Evolutionary conservation across 176 grass and related monocot genomes (phyloP).

Genomic region (Oryza rufipogon): DNA sequence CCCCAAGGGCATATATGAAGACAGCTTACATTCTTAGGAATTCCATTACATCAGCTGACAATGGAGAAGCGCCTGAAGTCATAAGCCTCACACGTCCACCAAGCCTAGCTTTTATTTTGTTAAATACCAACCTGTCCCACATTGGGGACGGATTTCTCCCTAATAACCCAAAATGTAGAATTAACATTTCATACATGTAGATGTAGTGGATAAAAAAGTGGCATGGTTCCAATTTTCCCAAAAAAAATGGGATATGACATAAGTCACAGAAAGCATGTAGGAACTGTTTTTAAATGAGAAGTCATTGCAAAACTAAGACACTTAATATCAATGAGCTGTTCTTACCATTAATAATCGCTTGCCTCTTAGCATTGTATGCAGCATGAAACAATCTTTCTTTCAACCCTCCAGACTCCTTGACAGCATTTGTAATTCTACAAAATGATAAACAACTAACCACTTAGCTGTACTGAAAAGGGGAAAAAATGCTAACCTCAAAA

Average conservation of each 20-base stretch:
- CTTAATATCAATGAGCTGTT: constrained; percentile 3
- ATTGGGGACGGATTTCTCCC: constrained; percentile 81
- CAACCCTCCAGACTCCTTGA: constrained; percentile 83
- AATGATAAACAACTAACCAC: constrained; percentile 19
- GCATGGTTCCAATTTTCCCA: too few species aligned
- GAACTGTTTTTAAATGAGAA: background rate
- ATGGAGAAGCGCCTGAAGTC: constrained; percentile 89
- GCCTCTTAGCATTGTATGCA: constrained; percentile 74
- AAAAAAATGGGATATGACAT: background rate
- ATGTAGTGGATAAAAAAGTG: too few species aligned
- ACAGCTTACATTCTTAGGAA: constrained; percentile 90
- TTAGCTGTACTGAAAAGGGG: constrained; percentile 9
- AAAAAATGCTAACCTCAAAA: background rate
- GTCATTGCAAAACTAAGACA: background rate
- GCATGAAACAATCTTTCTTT: constrained; percentile 55
- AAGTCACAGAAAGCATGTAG: background rate
- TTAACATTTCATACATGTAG: constrained; percentile 1
- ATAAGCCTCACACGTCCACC: constrained; percentile 88
- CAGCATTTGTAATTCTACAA: constrained; percentile 82
- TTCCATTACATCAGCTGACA: constrained; percentile 92
- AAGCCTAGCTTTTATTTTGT: constrained; percentile 94
- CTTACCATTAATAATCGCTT: constrained; percentile 64
- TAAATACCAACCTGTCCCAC: constrained; percentile 98
- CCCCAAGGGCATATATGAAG: constrained; percentile 16
- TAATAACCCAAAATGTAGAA: constrained; percentile 38